These are phyloP conservation scores for Saccharomyces jurei DNA, from an alignment of 805 yeast species.

Conservation along the genomic window DNA sequence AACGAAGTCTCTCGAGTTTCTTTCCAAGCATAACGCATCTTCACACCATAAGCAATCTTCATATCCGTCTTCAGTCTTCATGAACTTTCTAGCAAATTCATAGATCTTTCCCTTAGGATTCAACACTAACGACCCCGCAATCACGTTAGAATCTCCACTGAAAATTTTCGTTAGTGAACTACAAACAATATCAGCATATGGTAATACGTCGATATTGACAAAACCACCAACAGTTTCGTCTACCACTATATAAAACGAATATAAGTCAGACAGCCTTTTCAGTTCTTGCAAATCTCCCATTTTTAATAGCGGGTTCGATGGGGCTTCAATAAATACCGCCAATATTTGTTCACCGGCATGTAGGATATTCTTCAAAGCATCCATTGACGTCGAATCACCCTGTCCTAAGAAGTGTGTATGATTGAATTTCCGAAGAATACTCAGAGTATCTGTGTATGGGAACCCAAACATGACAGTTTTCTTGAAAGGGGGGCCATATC, in stretches of 20 bases:
- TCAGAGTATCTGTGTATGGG: conserved; percentile 89
- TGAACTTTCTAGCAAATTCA: conserved; percentile 30
- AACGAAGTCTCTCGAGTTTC: conserved; percentile 86
- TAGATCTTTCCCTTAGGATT: conserved; percentile 57
- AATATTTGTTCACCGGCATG: conserved; percentile 58
- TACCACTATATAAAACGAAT: conserved; percentile 69
- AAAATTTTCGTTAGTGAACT: conserved; percentile 87
- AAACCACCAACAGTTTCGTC: conserved; percentile 95
- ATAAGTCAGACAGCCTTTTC: conserved; percentile 56
- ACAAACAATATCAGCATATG: conserved; percentile 79
- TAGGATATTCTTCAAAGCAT: conserved; percentile 53
- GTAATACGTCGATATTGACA: conserved; percentile 70
- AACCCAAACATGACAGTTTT: conserved; percentile 92
- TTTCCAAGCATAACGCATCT: conserved; percentile 84
- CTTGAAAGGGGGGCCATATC: conserved; percentile 28
- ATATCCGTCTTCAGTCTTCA: conserved; percentile 42
- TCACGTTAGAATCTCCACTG: conserved; percentile 89
- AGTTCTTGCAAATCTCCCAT: conserved; percentile 71
- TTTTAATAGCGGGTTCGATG: conserved; percentile 85
- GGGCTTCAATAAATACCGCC: conserved; percentile 85
- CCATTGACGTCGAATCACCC: conserved; percentile 62
- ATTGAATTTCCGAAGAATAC: conserved; percentile 81
- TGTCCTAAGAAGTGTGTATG: conserved; percentile 81
- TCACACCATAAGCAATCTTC: conserved; percentile 86
- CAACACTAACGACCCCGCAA: conserved; percentile 84